phyloP scores from a whole-genome alignment of 495 filamentous ascomycete genomes.

The Schizothecium vesticola region DNA sequence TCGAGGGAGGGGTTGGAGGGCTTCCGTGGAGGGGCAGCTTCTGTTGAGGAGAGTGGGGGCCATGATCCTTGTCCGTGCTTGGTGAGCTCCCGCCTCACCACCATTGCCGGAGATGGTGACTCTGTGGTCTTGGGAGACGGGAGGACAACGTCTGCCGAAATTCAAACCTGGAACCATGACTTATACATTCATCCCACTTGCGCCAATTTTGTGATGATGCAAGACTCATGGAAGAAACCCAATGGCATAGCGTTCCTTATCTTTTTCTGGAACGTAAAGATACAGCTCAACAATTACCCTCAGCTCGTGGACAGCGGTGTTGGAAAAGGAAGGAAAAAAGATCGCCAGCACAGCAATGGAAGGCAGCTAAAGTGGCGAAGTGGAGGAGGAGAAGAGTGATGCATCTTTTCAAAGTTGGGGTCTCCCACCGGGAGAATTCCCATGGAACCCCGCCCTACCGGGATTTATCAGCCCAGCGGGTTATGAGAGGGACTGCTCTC shows the following conservation, averaged over 20 bases:
- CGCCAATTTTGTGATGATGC: background rate
- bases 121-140: background rate
- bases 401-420: background rate
- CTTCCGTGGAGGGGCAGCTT: background rate
- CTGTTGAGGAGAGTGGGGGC: background rate
- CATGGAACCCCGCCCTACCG: background rate
- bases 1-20: background rate
- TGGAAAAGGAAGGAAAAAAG: background rate
- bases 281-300: background rate
- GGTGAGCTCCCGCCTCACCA: background rate
- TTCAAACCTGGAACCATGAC: background rate
- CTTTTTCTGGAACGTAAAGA: background rate
- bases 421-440: conserved; percentile 9
- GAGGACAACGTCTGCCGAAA: background rate
- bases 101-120: background rate
- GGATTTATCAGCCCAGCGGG: background rate
- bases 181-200: background rate
- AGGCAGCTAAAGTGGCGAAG: background rate
- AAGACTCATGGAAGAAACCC: background rate
- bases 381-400: background rate
- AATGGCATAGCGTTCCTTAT: background rate
- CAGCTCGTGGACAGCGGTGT: background rate
- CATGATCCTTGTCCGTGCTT: background rate
- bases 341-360: background rate
- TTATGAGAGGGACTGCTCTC: background rate